Conservation (phyloP, 352 stramenopile species). For the Phytophthora brassicae region DNA sequence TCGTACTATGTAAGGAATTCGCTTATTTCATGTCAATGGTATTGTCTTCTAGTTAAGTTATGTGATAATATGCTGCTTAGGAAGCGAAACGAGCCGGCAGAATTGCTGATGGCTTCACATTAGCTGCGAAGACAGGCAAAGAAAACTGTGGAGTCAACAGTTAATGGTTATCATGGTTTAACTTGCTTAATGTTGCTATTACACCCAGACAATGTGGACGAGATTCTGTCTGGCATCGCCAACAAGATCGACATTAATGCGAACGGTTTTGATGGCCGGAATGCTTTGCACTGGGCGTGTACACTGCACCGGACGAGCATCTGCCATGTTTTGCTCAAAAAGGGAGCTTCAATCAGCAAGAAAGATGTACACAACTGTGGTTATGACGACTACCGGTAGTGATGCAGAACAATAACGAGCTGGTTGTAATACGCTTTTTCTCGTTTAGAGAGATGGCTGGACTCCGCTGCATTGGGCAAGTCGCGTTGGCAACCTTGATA, state of each 20-base stretch:
- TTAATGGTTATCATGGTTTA: not conserved
- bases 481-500: constrained; percentile 70
- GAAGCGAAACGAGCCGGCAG: constrained; percentile 36
- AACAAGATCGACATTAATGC: constrained; percentile 76
- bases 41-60: not conserved
- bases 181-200: not conserved
- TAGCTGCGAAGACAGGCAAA: constrained; percentile 63
- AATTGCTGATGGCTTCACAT: constrained; percentile 71
- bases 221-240: constrained; percentile 66
- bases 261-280: constrained; percentile 75
- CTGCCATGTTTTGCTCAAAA: constrained; percentile 82
- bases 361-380: constrained; percentile 54
- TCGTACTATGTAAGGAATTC: constrained; percentile 47
- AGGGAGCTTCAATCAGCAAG: constrained; percentile 71
- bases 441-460: constrained; percentile 64
- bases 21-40: not conserved
- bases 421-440: not conserved
- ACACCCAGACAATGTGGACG: constrained; percentile 66
- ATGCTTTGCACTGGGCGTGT: constrained; percentile 80
- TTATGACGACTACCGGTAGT: no score
- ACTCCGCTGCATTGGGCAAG: constrained; percentile 78
- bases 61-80: constrained; percentile 25
- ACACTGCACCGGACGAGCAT: constrained; percentile 76
- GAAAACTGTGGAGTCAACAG: no score
- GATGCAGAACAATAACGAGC: not conserved